Evolutionary conservation across 75 land plant species (phyloP), one percentile per base, ranked within the genome.

Genomic region (Selaginella moellendorffii): DNA sequence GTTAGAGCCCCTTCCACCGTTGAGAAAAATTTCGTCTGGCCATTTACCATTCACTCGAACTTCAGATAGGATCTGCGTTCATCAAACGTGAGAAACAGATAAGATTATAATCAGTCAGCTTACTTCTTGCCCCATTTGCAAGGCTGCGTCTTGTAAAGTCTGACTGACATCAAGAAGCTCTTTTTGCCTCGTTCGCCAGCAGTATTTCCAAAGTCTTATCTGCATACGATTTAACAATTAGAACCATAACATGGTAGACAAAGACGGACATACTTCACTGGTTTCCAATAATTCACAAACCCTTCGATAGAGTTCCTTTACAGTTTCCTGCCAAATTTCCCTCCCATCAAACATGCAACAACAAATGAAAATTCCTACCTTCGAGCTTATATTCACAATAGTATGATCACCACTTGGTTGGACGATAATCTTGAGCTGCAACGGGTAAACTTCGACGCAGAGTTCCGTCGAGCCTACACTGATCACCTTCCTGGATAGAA

Each of bases 81-180:
- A n/a, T n/a, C n/a, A n/a, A n/a, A n/a, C n/a, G n/a, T n/a, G n/a
- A n/a, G n/a, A n/a, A n/a, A n/a, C n/a, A n/a, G n/a, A n/a, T n/a
- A n/a, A n/a, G n/a, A n/a, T n/a, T n/a, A n/a, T n/a, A n/a, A n/a
- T n/a, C n/a, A n/a, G n/a, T n/a, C n/a, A 5, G 46, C 77, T 28
- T 54, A 83, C 87, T 74, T 87, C 87, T 52, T 87, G 91, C 74
- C 83, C 84, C 82, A 76, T 84, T 70, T 87, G 84, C 56, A 83
- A 68, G 31, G 79, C 80, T 19, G 79, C 84, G 71, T 81, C 87
- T 69, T 87, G 80, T 30, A 84, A 80, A 20, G 84, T 87, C 70
- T 79, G 82, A 20, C 72, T 81, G 76, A 79, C 67, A 54, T 84
- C 76, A 70, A 78, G 76, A 82, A 83, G 78, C 75, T 83, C 65